Percentiles rank a stretch among this genome's conserved stretches.
These are phyloP conservation scores for Phytophthora idaei DNA, from an alignment of 352 stramenopile genomes.

Conservation along the genomic window DNA sequence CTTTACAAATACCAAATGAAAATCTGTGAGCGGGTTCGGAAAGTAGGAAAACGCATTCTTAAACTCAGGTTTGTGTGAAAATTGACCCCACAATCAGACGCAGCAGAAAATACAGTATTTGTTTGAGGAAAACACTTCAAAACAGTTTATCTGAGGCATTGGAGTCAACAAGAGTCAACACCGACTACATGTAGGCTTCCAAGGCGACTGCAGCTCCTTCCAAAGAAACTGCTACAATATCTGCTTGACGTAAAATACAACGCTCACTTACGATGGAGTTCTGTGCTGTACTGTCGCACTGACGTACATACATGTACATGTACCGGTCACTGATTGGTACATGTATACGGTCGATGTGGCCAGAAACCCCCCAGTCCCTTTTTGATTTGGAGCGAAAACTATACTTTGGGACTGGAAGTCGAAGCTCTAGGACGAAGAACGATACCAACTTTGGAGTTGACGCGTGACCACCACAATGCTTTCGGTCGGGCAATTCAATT, in stretches of 20 bases:
- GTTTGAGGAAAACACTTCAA: constrained; percentile 3
- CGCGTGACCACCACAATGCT: not conserved
- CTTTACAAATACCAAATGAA: constrained; percentile 12
- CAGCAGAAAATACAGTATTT: not conserved
- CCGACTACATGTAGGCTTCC: not conserved
- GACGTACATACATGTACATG: too few relatives aligned
- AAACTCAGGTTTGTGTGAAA: constrained; percentile 19
- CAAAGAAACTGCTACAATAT: too few relatives aligned
- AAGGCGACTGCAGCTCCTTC: not conserved
- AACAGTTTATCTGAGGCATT: not conserved
- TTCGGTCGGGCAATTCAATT: not conserved
- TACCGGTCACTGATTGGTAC: too few relatives aligned
- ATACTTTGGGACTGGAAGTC: too few relatives aligned
- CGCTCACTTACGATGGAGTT: too few relatives aligned
- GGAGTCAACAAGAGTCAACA: not conserved
- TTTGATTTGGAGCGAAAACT: too few relatives aligned
- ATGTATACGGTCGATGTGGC: too few relatives aligned
- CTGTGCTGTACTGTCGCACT: too few relatives aligned
- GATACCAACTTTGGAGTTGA: not conserved
- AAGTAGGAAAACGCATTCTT: constrained; percentile 14
- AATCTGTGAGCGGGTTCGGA: constrained; percentile 4
- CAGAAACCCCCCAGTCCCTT: too few relatives aligned
- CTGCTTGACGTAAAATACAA: too few relatives aligned
- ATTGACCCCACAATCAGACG: constrained; percentile 26
- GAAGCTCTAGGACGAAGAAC: too few relatives aligned